Base-by-base conservation (phyloP, 2,329 filamentous ascomycete genomes). In the Hymenoscyphus infarciens region DNA sequence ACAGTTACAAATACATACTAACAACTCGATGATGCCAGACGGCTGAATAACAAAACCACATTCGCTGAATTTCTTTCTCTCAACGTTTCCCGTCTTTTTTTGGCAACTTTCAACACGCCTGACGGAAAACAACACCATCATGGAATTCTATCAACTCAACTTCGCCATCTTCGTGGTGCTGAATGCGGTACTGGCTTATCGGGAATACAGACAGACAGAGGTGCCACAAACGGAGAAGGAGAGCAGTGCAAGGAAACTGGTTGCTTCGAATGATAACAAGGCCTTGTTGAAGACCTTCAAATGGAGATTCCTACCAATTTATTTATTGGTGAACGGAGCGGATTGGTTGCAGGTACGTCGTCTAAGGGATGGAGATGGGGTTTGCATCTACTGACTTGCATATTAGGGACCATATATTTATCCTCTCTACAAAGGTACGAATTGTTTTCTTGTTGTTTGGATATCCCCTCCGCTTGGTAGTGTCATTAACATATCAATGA, bases 261-360 rank as follows among this genome's bases (percentile, higher is more conserved):
- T 60, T 16, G 49, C n/a, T n/a, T 57, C 27, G 19, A 29, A 63
- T 60, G 56, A 59, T 39, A 15, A 31, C 10, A 33, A 64, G 35
- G 62, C 60, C n/a, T 39, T 56, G 13, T 38, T 64, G 15, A 63
- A 58, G 55, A 33, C 58, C 13, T 70, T 71, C 52, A 71, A 71
- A 60, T 67, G 61, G 66, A 64, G 61, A 19, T 79, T 79, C 65
- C 69, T 78, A 49, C 63, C 70, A 16, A 78, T 81, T 38, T 82
- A 81, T 62, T 72, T 78, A 55, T 73, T 82, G 3, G 77, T 80
- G 15, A 80, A 80, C 76, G 78, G 75, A 57, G 77, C 80, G 8
- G 80, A 83, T 71, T 82, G 80, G 80, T 75, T 83, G 22, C 79
- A 81, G 73, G 78, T 78, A 61, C 61, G 60, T 56, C 25, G 29